Evolutionary conservation across 2,329 filamentous ascomycete genomes (phyloP), one percentile per base, ranked within the genome.

Genomic region (Fusarium robinianum): DNA sequence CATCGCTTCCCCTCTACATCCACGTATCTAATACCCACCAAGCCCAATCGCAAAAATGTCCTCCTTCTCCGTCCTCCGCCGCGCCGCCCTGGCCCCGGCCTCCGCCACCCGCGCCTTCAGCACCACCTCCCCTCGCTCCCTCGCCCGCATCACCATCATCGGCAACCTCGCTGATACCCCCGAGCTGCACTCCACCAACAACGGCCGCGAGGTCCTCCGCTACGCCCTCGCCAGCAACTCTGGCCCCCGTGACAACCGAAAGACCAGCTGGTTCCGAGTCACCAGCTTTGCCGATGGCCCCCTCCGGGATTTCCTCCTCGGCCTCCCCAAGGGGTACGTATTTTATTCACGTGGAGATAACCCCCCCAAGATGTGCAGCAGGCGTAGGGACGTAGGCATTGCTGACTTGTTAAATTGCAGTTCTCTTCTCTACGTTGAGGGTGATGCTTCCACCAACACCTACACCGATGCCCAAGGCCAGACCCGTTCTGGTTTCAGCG

Each of bases 191-290:
- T 69, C 82, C 46, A 88, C 87, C 33, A 79, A 80, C 61, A 84
- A 74, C 38, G 90, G 90, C 46, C 78, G 78, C 53, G 87, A 95
- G 53, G 63, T 95, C 46, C 66, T 97, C 63, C 81, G 80, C 61
- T 97, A 95, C 67, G 73, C 83, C 5, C 74, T 99, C 51, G 91
- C 82, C 37, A 87, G 83, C 61, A 84, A 74, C 67, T 68, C 67
- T 47, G 90, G 90, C 10, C 71, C 76, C 49, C 74, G 72, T 55
- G 86, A 92, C 11, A 87, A 88, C 70, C 77, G 82, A 64, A 79
- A 83, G 65, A 88, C 87, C 19, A 94, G 85, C 76, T 97, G 88
- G 87, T 97, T 95, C 78, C 79, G 78, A 45, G 76, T 97, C 41
- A 76, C 83, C 22, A 83, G 78, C 72, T 97, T 97, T 67, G 72